Base-by-base conservation (phyloP, 768 basidiomycete genomes). In the Cytidiella melzeri region DNA sequence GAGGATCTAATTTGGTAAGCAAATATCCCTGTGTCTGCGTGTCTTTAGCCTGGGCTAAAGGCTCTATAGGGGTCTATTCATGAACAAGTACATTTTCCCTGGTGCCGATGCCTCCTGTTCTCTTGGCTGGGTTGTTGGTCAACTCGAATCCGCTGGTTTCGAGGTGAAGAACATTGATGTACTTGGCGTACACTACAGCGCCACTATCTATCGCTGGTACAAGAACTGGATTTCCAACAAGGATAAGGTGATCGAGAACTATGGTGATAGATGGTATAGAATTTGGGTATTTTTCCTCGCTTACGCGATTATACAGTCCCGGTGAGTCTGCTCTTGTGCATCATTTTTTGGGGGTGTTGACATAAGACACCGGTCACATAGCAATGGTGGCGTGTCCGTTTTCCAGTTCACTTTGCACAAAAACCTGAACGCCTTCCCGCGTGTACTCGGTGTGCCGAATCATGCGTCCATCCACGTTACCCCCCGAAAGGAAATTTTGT, bases 371-470 rank as follows among this genome's bases (percentile, higher is more conserved):
- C n/a, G n/a, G n/a, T n/a, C n/a, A n/a, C n/a, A 43, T 54, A 84
- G 88, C 23, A 90, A 98, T 75, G 96, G 96, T 27, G 74, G 84
- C 11, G 82, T 87, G 5, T 89, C 92, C 0, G 87, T 97, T 37
- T 99, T 95, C 87, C 94, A 98, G 72, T 81, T 99, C 63, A 97
- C 94, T 4, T 69, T 94, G 53, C 95, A 98, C 76, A 99, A 99
- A 75, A 99, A 98, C 75, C 71, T 98, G 56, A 98, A 98, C 63
- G 90, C 84, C 0, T 98, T 84, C 73, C 92, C 92, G 63, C 87
- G 96, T 52, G 78, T 96, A 59, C 81, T 87, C 39, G 92, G 91
- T 25, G 80, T 95, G 23, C 70, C 77, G 15, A 87, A 78, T 58
- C 95, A 97, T 60, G 73, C 74, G n/a, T 86, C 84, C 6, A 84